Conservation (phyloP, 371 early-diverging fungal species). For the Apophysomyces trapeziformis region DNA sequence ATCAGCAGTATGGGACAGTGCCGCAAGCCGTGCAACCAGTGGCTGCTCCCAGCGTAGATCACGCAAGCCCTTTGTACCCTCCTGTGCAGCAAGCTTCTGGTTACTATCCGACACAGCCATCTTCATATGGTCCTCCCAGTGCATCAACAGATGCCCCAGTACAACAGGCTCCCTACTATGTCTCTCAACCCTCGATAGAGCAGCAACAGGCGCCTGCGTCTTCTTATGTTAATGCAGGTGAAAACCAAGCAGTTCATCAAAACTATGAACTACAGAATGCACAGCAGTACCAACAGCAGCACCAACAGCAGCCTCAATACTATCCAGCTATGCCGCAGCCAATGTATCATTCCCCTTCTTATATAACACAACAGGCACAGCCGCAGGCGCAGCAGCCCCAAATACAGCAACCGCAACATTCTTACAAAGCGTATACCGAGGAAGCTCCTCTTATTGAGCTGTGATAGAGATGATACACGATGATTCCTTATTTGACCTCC, state of each 20-base stretch:
- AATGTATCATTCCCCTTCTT: constrained; percentile 16
- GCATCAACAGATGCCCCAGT: neutral
- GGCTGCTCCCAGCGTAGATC: neutral
- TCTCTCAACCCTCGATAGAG: neutral
- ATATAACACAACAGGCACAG: constrained; percentile 17
- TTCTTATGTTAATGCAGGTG: constrained; percentile 20
- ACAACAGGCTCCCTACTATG: neutral
- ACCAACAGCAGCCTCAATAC: neutral
- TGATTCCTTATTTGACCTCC: neutral
- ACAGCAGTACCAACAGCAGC: neutral
- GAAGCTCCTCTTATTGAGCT: constrained; percentile 64
- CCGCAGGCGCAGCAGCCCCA: constrained; percentile 13
- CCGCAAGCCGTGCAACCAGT: constrained; percentile 10
- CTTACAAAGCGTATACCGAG: constrained; percentile 38
- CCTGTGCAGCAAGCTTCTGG: neutral
- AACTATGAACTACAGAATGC: constrained; percentile 11
- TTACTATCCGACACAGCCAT: constrained; percentile 2
- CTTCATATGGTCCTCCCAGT: constrained; percentile 6
- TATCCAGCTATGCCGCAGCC: constrained; percentile 4
- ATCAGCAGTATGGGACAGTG: neutral
- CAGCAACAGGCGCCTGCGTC: constrained; percentile 6
- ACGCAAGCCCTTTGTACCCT: neutral
- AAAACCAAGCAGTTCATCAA: constrained; percentile 9
- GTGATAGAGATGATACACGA: constrained; percentile 17
- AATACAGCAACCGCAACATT: constrained; percentile 12